phyloP scores from a whole-genome alignment of 495 filamentous ascomycete species.

The Hypomontagnella submonticulosa region DNA sequence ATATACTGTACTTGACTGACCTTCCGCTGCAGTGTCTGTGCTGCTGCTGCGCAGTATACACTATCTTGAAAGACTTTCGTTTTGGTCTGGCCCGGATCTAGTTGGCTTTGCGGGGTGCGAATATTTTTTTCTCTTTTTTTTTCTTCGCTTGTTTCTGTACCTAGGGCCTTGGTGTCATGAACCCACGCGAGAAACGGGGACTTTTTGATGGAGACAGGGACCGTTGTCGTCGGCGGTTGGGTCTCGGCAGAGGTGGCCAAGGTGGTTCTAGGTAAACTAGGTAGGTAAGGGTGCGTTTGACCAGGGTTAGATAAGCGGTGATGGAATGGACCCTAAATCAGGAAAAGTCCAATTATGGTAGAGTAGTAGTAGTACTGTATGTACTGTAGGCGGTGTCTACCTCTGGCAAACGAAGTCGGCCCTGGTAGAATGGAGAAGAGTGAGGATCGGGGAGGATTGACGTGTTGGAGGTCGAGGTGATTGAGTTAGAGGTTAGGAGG shows the following conservation, averaged over 20 bases:
- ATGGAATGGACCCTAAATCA: slow-evolving; percentile 32
- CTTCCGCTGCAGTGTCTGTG: slow-evolving; percentile 41
- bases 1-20: slow-evolving; percentile 39
- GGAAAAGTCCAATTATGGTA: slow-evolving; percentile 32
- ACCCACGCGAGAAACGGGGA: slow-evolving; percentile 41
- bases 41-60: slow-evolving; percentile 32
- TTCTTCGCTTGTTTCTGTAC: slow-evolving; percentile 24
- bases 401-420: slow-evolving; percentile 21
- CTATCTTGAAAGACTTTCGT: slow-evolving; percentile 14
- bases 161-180: slow-evolving; percentile 37
- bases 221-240: slow-evolving; percentile 35
- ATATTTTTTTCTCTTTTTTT: slow-evolving; percentile 6
- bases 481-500: slow-evolving; percentile 25
- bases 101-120: slow-evolving; percentile 35
- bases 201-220: slow-evolving; percentile 39
- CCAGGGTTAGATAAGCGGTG: slow-evolving; percentile 45
- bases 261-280: slow-evolving; percentile 23
- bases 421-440: slow-evolving; percentile 36
- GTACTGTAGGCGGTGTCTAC: slow-evolving; percentile 31
- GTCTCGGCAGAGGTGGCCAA: slow-evolving; percentile 37
- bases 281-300: slow-evolving; percentile 42
- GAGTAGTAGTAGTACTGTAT: slow-evolving; percentile 6
- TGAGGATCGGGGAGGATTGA: slow-evolving; percentile 30
- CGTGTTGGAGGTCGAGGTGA: slow-evolving; percentile 39
- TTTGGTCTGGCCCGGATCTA: slow-evolving; percentile 11